Base-by-base conservation (phyloP, 2,329 filamentous ascomycete genomes). In the Trichophaea hybrida region DNA sequence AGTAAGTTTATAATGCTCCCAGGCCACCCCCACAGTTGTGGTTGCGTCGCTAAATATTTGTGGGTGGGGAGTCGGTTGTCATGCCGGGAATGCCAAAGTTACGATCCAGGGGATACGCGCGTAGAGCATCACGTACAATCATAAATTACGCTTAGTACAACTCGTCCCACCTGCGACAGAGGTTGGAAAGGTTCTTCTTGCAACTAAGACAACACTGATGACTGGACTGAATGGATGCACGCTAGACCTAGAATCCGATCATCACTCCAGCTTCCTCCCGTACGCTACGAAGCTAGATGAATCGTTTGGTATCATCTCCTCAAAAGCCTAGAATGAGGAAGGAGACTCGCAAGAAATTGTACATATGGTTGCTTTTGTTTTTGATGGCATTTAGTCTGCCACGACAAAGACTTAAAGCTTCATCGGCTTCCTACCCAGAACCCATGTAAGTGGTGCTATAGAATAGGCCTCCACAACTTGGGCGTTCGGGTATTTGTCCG, bases 401-500 rank as follows among this genome's bases (percentile, higher is more conserved):
- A 5, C 34, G 6, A 56, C 35, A 15, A 12, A 56, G 17, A 15
- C n/a, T 31, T 15, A 4, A 8, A 8, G 53, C 53, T 37, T 56
- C 53, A n/a, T 43, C 13, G 13, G 35, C 12, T 7, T 32, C 15
- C 6, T 43, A n/a, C 12, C 53, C 10, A 54, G 10, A 6, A 54
- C 34, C 5, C 53, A 1, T 12, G 35, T 56, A 31, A 56, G 44
- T 15, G 35, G 12, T 5, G 24, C 34, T n/a, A 56, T 34, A 34
- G 17, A 10, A 32, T 56, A 56, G 10, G 53, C 34, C 38, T 56
- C 35, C 15, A 65, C 38, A 24, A 65, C 63, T 6, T 62, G 49
- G 8, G 61, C 63, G 10, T 57, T 59, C 13, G 63, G 61, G 52
- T 60, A 64, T 5, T 43, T 24, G 13, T 44, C 54, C 13, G 54